Evolutionary conservation across 495 filamentous ascomycete species (phyloP).

Genomic region (Xylaria castorea): DNA sequence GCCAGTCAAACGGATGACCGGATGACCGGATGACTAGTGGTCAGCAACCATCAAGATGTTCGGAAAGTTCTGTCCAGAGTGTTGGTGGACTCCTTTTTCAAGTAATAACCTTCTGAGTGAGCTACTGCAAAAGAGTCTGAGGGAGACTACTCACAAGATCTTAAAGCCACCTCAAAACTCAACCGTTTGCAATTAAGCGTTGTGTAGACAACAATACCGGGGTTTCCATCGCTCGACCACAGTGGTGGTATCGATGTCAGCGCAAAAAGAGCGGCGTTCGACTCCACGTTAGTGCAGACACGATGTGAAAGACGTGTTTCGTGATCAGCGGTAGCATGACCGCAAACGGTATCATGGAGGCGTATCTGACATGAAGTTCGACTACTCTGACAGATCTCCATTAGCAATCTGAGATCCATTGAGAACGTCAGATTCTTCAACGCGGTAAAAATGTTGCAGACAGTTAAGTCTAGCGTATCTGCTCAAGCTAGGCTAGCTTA

Average conservation of each 20-base stretch:
- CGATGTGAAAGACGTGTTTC: conserved; percentile 1
- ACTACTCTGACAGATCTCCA: background rate
- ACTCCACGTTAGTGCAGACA: background rate
- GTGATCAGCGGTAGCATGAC: conserved; percentile 1
- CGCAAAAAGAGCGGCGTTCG: background rate
- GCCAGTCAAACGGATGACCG: background rate
- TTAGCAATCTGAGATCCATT: background rate
- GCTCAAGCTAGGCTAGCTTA: background rate
- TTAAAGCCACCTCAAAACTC: background rate
- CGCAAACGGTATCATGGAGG: background rate
- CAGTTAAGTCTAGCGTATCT: background rate
- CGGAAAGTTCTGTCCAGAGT: background rate
- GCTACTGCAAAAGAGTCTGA: background rate
- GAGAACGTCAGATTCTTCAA: background rate
- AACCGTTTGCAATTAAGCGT: background rate
- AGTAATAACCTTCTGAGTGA: background rate
- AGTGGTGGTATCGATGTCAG: background rate
- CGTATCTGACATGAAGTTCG: background rate
- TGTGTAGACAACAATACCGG: background rate
- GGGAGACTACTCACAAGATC: background rate
- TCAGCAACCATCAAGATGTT: background rate
- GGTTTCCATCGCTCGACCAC: background rate
- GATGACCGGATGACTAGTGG: background rate
- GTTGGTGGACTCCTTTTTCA: background rate
- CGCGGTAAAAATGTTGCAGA: background rate